phyloP scores from a whole-genome alignment of 495 filamentous ascomycete genomes.

The Penicillium angulare region DNA sequence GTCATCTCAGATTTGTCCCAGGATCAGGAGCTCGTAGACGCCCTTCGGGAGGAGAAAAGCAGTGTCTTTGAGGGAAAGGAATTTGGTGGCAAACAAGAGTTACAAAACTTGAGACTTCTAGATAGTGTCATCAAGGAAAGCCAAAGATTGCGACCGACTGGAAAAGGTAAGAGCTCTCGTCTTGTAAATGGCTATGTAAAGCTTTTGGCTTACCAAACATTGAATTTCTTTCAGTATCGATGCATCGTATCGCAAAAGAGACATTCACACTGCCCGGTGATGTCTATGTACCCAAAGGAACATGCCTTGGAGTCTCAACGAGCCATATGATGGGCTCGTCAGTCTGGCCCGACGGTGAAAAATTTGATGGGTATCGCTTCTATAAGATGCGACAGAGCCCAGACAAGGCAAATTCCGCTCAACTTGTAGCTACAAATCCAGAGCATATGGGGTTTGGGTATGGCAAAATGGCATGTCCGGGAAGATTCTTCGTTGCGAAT shows the following conservation, averaged over 20 bases:
- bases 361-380: not conserved
- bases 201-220: not conserved
- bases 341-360: not conserved
- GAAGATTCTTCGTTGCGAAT: conserved; percentile 43
- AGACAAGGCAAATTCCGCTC: conserved; percentile 30
- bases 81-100: too few relatives aligned
- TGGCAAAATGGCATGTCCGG: conserved; percentile 52
- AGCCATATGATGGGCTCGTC: not conserved
- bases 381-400: conserved; percentile 23
- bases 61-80: too few relatives aligned
- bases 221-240: conserved; percentile 17
- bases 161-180: conserved; percentile 30
- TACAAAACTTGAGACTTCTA: too few relatives aligned
- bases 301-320: not conserved
- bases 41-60: too few relatives aligned
- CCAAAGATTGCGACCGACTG: conserved; percentile 25
- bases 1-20: too few relatives aligned
- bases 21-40: too few relatives aligned
- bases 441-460: conserved; percentile 43
- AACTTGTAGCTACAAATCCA: conserved; percentile 35
- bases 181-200: too few relatives aligned
- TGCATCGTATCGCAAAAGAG: conserved; percentile 22
- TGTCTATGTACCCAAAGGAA: not conserved
- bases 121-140: conserved; percentile 33
- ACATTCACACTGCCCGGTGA: not conserved